These are phyloP conservation scores for Aspergillus campestris DNA, from an alignment of 495 filamentous ascomycete genomes.

Conservation along the genomic window DNA sequence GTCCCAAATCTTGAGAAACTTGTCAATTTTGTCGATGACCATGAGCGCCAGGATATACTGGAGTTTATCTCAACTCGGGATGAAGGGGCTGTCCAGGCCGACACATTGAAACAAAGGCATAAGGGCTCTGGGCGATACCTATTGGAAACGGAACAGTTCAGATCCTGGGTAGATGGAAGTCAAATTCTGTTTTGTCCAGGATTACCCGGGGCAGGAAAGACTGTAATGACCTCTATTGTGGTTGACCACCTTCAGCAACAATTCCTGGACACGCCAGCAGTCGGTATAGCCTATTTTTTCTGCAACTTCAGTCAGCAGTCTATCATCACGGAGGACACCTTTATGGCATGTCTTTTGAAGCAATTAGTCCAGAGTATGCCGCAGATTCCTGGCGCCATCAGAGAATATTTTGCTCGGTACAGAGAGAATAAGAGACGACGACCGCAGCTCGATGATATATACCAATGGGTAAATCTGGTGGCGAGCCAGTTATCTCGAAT, in stretches of 20 bases:
- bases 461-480: slow-evolving; percentile 15
- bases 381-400: neutral
- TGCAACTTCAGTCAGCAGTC: slow-evolving; percentile 24
- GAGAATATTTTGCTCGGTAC: slow-evolving; percentile 13
- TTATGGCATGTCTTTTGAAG: slow-evolving; percentile 23
- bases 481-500: slow-evolving; percentile 11
- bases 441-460: too few species aligned
- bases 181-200: slow-evolving; percentile 36
- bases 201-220: slow-evolving; percentile 30
- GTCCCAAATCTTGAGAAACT: too few species aligned
- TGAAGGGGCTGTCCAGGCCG: slow-evolving; percentile 7
- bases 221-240: slow-evolving; percentile 24
- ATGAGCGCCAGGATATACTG: slow-evolving; percentile 4
- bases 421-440: slow-evolving; percentile 4
- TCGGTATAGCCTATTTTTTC: slow-evolving; percentile 30
- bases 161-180: slow-evolving; percentile 19
- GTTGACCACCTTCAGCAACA: slow-evolving; percentile 12
- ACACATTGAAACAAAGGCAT: slow-evolving; percentile 11
- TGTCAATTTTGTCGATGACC: neutral
- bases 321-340: slow-evolving; percentile 13
- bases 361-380: slow-evolving; percentile 20
- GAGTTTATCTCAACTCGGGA: slow-evolving; percentile 7
- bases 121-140: slow-evolving; percentile 36
- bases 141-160: slow-evolving; percentile 26
- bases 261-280: slow-evolving; percentile 2